phyloP scores from a whole-genome alignment of 2,329 filamentous ascomycete genomes.

The Cladosporium phlei region DNA sequence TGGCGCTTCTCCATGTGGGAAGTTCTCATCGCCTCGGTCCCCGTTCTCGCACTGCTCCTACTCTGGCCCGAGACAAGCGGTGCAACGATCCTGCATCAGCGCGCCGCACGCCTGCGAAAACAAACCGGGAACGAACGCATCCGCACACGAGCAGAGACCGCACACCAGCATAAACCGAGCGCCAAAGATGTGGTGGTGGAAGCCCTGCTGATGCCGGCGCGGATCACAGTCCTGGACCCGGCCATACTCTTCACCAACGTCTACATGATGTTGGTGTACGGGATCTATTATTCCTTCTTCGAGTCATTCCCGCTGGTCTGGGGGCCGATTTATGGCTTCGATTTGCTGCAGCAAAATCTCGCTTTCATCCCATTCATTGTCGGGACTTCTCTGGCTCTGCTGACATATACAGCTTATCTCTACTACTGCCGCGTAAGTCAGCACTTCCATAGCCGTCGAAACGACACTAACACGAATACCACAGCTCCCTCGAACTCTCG shows the following conservation, averaged over 20 bases:
- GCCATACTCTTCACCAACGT: constrained; percentile 30
- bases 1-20: constrained; percentile 65
- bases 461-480: constrained; percentile 17
- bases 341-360: constrained; percentile 31
- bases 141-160: constrained; percentile 58
- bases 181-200: constrained; percentile 36
- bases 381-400: constrained; percentile 21
- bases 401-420: constrained; percentile 24
- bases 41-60: constrained; percentile 55
- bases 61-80: constrained; percentile 59
- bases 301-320: constrained; percentile 40
- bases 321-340: constrained; percentile 37
- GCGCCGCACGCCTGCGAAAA: constrained; percentile 55
- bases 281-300: constrained; percentile 34
- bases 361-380: constrained; percentile 31
- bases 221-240: constrained; percentile 32
- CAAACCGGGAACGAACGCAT: constrained; percentile 51
- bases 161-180: constrained; percentile 44
- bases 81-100: constrained; percentile 50
- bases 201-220: constrained; percentile 28
- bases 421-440: constrained; percentile 25
- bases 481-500: constrained; percentile 21
- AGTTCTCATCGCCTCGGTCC: constrained; percentile 59
- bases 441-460: neutral
- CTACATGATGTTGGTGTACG: constrained; percentile 33